phyloP scores from a whole-genome alignment of 352 stramenopile species.

The Pythium myriotylum region DNA sequence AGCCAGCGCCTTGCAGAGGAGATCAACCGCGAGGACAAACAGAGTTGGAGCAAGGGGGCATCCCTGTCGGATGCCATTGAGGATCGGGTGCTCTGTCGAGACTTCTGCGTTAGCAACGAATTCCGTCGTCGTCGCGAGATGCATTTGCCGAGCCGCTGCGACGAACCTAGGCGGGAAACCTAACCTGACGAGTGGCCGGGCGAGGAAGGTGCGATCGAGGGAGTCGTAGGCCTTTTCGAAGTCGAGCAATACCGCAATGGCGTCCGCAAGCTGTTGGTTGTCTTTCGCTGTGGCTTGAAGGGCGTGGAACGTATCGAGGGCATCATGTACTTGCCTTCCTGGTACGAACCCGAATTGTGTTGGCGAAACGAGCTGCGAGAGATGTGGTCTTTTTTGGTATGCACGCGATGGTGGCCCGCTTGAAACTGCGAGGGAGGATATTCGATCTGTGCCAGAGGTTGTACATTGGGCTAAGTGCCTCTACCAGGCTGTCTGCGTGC shows the following conservation, averaged over 20 bases:
- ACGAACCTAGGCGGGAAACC: background rate
- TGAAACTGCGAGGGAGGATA: background rate
- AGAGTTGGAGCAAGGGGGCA: background rate
- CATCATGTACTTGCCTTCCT: background rate
- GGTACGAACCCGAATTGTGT: slow-evolving; percentile 6
- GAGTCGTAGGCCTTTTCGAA: slow-evolving; percentile 4
- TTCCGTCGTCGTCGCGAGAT: background rate
- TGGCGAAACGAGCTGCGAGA: background rate
- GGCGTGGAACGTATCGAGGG: background rate
- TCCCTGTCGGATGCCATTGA: slow-evolving; percentile 10
- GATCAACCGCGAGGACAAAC: background rate
- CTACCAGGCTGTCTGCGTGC: background rate
- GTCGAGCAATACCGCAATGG: slow-evolving; percentile 1
- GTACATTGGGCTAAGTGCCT: background rate
- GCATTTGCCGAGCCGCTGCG: background rate
- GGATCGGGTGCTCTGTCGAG: background rate
- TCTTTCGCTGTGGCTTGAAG: background rate
- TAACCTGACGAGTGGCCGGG: background rate
- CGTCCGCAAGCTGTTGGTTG: background rate
- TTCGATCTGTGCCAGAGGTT: slow-evolving; percentile 3
- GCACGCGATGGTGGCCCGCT: background rate
- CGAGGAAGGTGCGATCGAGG: background rate
- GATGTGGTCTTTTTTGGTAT: background rate
- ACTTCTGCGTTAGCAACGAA: background rate
- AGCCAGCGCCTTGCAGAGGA: too few relatives aligned